These are phyloP conservation scores for Grifola frondosa DNA, from an alignment of 1,284 basidiomycete genomes.

Conservation along the genomic window DNA sequence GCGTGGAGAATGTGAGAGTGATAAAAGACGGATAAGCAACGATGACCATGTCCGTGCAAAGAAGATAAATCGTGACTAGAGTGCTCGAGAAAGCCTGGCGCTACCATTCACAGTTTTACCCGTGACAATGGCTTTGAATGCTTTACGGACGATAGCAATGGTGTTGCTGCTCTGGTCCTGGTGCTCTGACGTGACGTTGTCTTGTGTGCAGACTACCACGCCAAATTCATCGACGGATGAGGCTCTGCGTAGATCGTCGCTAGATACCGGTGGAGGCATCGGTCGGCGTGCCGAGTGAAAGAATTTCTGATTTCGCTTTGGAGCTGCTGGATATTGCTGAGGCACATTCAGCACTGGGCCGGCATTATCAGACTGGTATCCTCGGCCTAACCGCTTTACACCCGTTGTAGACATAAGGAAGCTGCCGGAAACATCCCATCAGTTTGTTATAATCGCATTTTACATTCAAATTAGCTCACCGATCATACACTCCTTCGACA, in stretches of 20 bases:
- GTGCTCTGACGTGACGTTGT: constrained; percentile 19
- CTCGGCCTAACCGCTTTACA: constrained; percentile 70
- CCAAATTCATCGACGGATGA: constrained; percentile 35
- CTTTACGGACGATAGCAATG: constrained; percentile 58
- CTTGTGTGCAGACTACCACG: constrained; percentile 14
- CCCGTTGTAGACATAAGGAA: constrained; percentile 76
- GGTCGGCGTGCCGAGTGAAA: constrained; percentile 52
- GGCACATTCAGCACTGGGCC: constrained; percentile 35
- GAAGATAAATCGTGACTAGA: too few species aligned
- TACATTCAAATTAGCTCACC: constrained; percentile 26
- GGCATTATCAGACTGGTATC: constrained; percentile 67
- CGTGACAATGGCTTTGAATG: constrained; percentile 50
- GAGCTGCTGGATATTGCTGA: constrained; percentile 21
- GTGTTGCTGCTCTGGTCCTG: constrained; percentile 51
- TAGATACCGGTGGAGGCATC: constrained; percentile 68
- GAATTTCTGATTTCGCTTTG: constrained; percentile 44
- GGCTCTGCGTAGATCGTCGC: constrained; percentile 45
- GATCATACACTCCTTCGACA: constrained; percentile 71
- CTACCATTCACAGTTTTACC: constrained; percentile 20
- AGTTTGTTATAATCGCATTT: background rate
- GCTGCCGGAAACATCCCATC: constrained; percentile 7
- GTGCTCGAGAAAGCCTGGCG: constrained; percentile 2
- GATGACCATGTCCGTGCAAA: too few species aligned
- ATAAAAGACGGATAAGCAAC: too few species aligned
- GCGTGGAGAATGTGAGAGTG: too few species aligned